phyloP scores from a whole-genome alignment of 2,329 filamentous ascomycete genomes.

The Myotisia sp. region DNA sequence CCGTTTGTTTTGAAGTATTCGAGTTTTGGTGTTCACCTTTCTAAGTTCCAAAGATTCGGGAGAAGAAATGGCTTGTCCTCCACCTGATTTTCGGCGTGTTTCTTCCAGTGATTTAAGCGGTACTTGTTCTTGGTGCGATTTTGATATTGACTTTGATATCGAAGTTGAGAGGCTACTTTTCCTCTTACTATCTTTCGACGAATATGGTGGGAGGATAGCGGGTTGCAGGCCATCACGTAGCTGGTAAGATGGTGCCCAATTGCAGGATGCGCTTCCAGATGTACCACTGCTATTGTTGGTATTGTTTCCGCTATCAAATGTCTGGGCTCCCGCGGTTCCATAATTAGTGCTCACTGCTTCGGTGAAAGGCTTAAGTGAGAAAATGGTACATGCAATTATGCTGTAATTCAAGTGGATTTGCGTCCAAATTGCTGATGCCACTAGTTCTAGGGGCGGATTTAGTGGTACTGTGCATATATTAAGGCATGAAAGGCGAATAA shows the following conservation, averaged over 20 bases:
- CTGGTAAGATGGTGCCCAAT: too few relatives aligned
- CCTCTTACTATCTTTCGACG: too few relatives aligned
- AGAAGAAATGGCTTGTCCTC: too few relatives aligned
- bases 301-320: conserved; percentile 14
- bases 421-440: conserved; percentile 23
- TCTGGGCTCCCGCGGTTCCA: conserved; percentile 21
- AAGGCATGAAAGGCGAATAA: conserved; percentile 24
- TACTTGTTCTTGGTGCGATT: too few relatives aligned
- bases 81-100: too few relatives aligned
- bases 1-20: too few relatives aligned
- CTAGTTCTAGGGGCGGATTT: conserved; percentile 24
- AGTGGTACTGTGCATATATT: conserved; percentile 17
- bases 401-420: conserved; percentile 25
- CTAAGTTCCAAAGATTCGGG: too few relatives aligned
- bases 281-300: neutral
- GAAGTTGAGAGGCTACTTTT: conserved; percentile 1
- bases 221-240: too few relatives aligned
- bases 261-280: neutral
- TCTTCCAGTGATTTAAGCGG: too few relatives aligned
- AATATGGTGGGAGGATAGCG: too few relatives aligned
- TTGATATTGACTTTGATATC: neutral
- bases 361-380: conserved; percentile 26
- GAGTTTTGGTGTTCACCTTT: too few relatives aligned
- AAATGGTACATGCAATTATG: conserved; percentile 25
- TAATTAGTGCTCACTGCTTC: conserved; percentile 25